These are phyloP conservation scores for Laetiporus sulphureus DNA, from an alignment of 1,284 basidiomycete species.

Conservation along the genomic window DNA sequence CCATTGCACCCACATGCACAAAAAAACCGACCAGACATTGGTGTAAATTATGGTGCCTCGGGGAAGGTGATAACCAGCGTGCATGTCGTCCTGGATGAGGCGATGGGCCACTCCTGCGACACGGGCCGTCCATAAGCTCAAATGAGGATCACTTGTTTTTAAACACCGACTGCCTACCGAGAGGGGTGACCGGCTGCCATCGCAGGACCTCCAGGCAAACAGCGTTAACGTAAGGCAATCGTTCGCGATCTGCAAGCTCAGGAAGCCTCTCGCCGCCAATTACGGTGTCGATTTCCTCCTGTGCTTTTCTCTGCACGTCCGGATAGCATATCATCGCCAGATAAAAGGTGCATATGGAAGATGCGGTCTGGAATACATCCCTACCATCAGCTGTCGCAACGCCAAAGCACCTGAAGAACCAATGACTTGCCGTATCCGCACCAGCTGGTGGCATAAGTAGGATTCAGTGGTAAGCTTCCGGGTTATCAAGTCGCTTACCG, in stretches of 20 bases:
- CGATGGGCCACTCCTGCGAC: conserved; percentile 24
- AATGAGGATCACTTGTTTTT: neutral
- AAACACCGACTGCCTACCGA: conserved; percentile 13
- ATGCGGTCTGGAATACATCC: conserved; percentile 22
- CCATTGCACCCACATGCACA: neutral
- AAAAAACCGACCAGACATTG: conserved; percentile 16
- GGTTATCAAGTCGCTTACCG: conserved; percentile 8
- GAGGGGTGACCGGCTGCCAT: conserved; percentile 23
- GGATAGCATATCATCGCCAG: conserved; percentile 28
- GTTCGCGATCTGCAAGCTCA: conserved; percentile 22
- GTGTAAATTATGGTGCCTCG: conserved; percentile 22
- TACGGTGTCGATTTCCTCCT: conserved; percentile 26
- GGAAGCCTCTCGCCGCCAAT: conserved; percentile 26
- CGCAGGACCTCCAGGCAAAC: conserved; percentile 25
- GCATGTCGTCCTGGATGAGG: conserved; percentile 21
- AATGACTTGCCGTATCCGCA: conserved; percentile 23
- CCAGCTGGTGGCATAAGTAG: conserved; percentile 14
- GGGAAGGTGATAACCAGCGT: conserved; percentile 23
- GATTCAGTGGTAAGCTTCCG: neutral
- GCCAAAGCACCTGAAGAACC: neutral
- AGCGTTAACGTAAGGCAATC: conserved; percentile 27
- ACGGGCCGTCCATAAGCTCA: too few species aligned
- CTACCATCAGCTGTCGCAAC: neutral
- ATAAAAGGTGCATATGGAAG: conserved; percentile 22
- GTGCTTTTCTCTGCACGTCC: conserved; percentile 25